These are phyloP conservation scores for Ophiostoma fasciatum DNA, from an alignment of 2,329 filamentous ascomycete genomes.

Conservation along the genomic window DNA sequence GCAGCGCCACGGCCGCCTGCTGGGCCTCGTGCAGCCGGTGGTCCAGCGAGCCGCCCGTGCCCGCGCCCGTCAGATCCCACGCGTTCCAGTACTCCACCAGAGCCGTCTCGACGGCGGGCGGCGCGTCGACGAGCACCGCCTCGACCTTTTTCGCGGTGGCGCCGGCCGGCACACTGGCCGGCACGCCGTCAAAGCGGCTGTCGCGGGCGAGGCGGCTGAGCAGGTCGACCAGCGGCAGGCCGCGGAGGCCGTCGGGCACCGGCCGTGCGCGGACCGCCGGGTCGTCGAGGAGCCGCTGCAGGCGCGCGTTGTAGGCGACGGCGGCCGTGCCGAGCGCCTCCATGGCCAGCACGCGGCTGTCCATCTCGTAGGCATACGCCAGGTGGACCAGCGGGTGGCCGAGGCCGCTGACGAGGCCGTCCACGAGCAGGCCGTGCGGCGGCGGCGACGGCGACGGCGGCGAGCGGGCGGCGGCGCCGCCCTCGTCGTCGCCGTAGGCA, in stretches of 20 bases:
- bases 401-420: constrained; percentile 34
- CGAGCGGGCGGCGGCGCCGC: not conserved
- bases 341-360: constrained; percentile 72
- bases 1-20: constrained; percentile 42
- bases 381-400: constrained; percentile 90
- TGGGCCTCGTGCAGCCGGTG: constrained; percentile 66
- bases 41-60: too few species aligned
- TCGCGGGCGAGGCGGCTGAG: constrained; percentile 57
- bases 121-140: constrained; percentile 48
- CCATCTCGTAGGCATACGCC: constrained; percentile 83
- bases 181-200: constrained; percentile 48
- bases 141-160: constrained; percentile 37
- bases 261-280: constrained; percentile 52
- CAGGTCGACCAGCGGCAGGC: constrained; percentile 52
- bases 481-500: not conserved
- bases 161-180: not conserved
- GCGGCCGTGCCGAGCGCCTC: constrained; percentile 65
- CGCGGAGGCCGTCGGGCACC: constrained; percentile 28
- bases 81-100: constrained; percentile 85
- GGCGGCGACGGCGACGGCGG: too few species aligned
- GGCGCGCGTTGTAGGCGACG: constrained; percentile 37
- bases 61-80: constrained; percentile 37
- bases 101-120: constrained; percentile 33
- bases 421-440: constrained; percentile 14
- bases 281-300: constrained; percentile 58